Base-by-base conservation (phyloP, 495 filamentous ascomycete genomes). In the Rostrohypoxylon terebratum region DNA sequence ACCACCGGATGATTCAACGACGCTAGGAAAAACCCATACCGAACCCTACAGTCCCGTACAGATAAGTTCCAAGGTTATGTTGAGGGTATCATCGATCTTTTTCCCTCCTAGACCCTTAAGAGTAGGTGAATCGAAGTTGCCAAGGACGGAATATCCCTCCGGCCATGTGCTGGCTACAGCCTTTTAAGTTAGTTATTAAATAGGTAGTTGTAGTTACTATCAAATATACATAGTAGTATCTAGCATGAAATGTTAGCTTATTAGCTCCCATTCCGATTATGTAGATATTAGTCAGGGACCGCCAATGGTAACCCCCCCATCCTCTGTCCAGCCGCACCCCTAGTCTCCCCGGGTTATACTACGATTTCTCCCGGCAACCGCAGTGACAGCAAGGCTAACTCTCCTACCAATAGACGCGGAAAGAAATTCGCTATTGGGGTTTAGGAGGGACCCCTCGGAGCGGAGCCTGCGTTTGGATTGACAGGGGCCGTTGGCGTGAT, bases 401-500 rank as follows among this genome's bases (percentile, higher is more conserved):
- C 63, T 51, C 63, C 63, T 63, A 36, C 69, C 69, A 72, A 72
- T 63, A 25, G 60, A 63, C 34, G 59, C 51, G 45, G 38, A 8
- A 42, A 38, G 6, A 44, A 21, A 16, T 28, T 65, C 45, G 64
- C 68, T 62, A 45, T 69, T 73, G 18, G 55, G 66, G 64, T 61
- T 73, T 61, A 53, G 58, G 65, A 61, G 69, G 59, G 51, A 3
- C 10, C 7, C 45, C 55, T 62, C 50, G 64, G 70, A 68, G 70
- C 71, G 71, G 71, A 74, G 61, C 61, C 71, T 59, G 62, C 62
- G 11, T 69, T 48, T 74, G 71, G 61, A 63, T 53, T 63, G 72
- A 74, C 72, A 74, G 72, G 72, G 72, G 72, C 72, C 10, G 45
- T 68, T 74, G 72, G 72, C 72, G 68, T 68, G 66, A 74, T 71